Evolutionary conservation across 495 filamentous ascomycete genomes (phyloP).

Genomic region (Penicillium canescens): DNA sequence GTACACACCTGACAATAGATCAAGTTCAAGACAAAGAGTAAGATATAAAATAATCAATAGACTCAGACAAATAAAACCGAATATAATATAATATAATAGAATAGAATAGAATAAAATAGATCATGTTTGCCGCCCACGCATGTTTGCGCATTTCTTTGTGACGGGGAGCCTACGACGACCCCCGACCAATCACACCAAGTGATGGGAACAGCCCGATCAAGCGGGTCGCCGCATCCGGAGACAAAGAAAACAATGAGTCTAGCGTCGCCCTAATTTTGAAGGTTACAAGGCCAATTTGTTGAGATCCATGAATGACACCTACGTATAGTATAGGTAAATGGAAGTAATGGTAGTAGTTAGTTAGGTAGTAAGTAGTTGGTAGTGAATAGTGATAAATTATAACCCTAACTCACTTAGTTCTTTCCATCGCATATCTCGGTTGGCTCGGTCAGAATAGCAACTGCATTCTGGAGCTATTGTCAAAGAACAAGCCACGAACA

Average conservation of each 20-base stretch:
- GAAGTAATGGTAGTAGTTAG: no score
- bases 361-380: background rate
- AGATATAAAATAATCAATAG: background rate
- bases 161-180: background rate
- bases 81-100: background rate
- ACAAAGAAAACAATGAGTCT: conserved; percentile 42
- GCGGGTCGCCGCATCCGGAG: conserved; percentile 43
- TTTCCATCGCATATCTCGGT: conserved; percentile 19
- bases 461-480: conserved; percentile 21
- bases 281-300: no score
- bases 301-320: no score
- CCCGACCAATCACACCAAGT: background rate
- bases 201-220: conserved; percentile 12
- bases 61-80: background rate
- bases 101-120: background rate
- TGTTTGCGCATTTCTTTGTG: conserved; percentile 2
- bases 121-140: background rate
- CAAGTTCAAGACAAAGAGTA: no score
- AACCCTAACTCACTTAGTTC: background rate
- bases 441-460: conserved; percentile 25
- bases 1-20: no score
- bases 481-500: conserved; percentile 29
- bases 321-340: no score
- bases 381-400: background rate
- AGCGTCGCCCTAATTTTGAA: conserved; percentile 3